Base-by-base conservation (phyloP, 2,329 filamentous ascomycete genomes). In the Cyphellophora attinorum region DNA sequence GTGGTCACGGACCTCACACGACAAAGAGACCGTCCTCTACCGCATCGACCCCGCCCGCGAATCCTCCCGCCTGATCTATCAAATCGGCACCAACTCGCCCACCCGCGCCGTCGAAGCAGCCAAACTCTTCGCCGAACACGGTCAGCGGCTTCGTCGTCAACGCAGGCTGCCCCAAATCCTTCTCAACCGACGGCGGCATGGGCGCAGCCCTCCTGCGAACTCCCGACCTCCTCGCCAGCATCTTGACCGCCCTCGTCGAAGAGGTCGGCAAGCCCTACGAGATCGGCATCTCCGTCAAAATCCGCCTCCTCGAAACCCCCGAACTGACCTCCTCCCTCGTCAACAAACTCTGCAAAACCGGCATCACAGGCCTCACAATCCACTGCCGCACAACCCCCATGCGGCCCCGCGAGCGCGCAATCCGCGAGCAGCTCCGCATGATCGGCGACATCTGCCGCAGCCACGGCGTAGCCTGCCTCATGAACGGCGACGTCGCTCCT, bases 341-440 rank as follows among this genome's bases (percentile, higher is more conserved):
- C 11, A 69, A 78, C 33, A 70, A 75, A 38, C 76, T 98, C 3
- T 83, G 84, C 45, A 72, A 70, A 33, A 98, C 91, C 0, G 91
- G 91, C 2, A 96, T 98, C 55, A 91, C 80, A 2, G 88, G 83
- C 0, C 65, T 98, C 44, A 96, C 91, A 0, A 76, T 98, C 1
- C 91, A 98, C 64, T 98, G 91, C 61, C 84, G 91, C 15, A 98
- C 91, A 1, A 89, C 88, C 5, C 85, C 88, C 2, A 98, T 98
- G 91, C 75, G 91, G 23, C 88, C 89, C 2, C 70, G 88, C 31
- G 86, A 96, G 60, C 72, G 77, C 15, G 91, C 89, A 3, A 85
- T 96, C 39, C 75, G 91, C 12, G 79, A 78, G 15, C 88, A 95
- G 59, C 66, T 98, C 41, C 72, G 71, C 38, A 93, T 94, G 83